Base-by-base conservation (phyloP, 83 land plant species). In the Thuja plicata region DNA sequence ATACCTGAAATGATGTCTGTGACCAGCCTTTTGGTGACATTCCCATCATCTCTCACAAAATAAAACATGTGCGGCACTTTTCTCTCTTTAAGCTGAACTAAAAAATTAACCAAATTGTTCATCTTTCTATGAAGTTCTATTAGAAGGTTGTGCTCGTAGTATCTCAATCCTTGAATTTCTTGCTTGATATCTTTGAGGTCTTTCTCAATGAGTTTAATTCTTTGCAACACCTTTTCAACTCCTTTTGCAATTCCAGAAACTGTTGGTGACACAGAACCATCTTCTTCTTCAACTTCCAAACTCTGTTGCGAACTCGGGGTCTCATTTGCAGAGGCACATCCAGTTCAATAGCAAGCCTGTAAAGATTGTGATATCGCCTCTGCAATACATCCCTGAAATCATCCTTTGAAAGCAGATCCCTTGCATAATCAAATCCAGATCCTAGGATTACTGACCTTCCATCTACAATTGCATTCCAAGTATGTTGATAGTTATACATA, bases 381-480 rank as follows among this genome's bases (percentile, higher is more conserved):
- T 96, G 91, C 85, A 96, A 88, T 24, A 96, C 96, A 86, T 96
- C 95, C n/a, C 93, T 91, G 83, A 94, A 95, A n/a, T 95, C 96
- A 66, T 95, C 96, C 57, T 92, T 96, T 5, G 95, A 95, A 16
- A 96, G 91, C 55, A 96, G 92, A 78, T 96, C 94, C 87, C 94
- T 87, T 8, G 96, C 97, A 45, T 92, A 90, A 87, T 96, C 93
- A 78, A 92, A 93, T 45, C 92, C 97, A 12, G 91, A 84, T 10
- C 66, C 80, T 16, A 91, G 41, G 83, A 90, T 46, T 16, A 74
- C 32, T 73, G 82, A 90, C 34, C 91, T 88, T 40, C 89, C 88
- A 30, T 94, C 94, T 17, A 50, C 71, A 11, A 91, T 91, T 40
- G 88, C 38, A 60, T 48, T 60, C 98, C 98, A 96, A 0, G 94